A percentile compares a stretch with the other conserved stretches of the same genome.
These are phyloP conservation scores for Chrysanthemum seticuspe DNA, from an alignment of 129 eudicot species.

Conservation along the genomic window DNA sequence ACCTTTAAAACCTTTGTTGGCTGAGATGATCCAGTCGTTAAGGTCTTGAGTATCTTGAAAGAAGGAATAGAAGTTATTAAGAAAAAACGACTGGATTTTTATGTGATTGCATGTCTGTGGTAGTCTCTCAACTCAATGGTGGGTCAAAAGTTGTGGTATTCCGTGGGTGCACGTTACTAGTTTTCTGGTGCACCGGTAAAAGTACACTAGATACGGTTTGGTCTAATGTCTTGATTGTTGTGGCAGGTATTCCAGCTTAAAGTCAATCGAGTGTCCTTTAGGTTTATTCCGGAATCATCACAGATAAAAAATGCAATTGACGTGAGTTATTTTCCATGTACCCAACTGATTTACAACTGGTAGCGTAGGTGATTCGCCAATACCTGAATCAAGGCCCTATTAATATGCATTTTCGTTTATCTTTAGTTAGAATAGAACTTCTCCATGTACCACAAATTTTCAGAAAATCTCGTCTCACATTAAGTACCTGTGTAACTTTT, in stretches of 20 bases:
- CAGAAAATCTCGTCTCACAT: not conserved
- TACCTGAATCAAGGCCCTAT: slow-evolving; percentile 7
- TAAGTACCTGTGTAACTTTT: not conserved
- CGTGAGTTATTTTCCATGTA: slow-evolving; percentile 39
- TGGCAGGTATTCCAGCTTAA: slow-evolving; percentile 81
- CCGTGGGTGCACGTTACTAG: slow-evolving; percentile 2
- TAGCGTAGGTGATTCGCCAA: not conserved
- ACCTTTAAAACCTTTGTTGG: no score
- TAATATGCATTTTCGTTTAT: not conserved
- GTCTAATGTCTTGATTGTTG: slow-evolving; percentile 24
- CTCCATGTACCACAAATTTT: not conserved
- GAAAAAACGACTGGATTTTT: not conserved
- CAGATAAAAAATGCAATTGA: slow-evolving; percentile 75
- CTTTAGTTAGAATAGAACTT: not conserved
- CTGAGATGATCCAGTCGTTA: no score
- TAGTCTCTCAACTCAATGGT: no score
- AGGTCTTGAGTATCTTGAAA: not conserved
- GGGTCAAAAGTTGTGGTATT: not conserved
- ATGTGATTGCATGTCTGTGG: slow-evolving; percentile 6
- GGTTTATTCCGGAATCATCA: slow-evolving; percentile 78
- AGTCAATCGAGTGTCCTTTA: slow-evolving; percentile 76
- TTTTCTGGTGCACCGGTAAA: slow-evolving; percentile 3
- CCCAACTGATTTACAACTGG: not conserved
- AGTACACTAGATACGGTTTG: not conserved
- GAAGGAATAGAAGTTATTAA: not conserved